Percentiles rank a stretch among this genome's conserved stretches.
phyloP scores from a whole-genome alignment of 805 yeast genomes.

The Kodamaea kaohsiungensis region DNA sequence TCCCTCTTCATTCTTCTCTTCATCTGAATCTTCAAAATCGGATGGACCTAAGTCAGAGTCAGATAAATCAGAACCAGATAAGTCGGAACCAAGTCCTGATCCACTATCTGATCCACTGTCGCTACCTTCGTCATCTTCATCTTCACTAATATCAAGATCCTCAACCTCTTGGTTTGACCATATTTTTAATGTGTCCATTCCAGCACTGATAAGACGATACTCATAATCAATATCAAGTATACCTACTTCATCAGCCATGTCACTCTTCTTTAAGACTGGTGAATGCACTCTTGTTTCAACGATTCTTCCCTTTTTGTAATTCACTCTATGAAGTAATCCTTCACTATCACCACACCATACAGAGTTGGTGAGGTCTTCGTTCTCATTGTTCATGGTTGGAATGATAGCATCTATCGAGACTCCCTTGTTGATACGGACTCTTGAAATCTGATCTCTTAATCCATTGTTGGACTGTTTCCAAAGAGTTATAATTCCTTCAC shows the following conservation, averaged over 20 bases:
- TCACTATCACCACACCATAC: constrained; percentile 82
- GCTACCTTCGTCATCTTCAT: constrained; percentile 13
- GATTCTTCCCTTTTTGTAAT: constrained; percentile 63
- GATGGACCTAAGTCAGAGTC: constrained; percentile 11
- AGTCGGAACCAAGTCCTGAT: background rate
- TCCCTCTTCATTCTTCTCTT: constrained; percentile 20
- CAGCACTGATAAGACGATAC: constrained; percentile 77
- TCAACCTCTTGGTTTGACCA: constrained; percentile 56
- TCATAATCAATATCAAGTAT: constrained; percentile 77
- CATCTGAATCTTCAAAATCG: constrained; percentile 11
- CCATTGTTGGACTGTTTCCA: constrained; percentile 78
- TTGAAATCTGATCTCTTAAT: constrained; percentile 72
- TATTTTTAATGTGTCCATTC: constrained; percentile 77
- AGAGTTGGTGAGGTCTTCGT: constrained; percentile 45
- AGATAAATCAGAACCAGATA: constrained; percentile 3
- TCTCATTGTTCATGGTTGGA: constrained; percentile 55
- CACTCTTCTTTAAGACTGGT: constrained; percentile 32
- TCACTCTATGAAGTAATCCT: constrained; percentile 68
- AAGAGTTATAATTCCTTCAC: constrained; percentile 83
- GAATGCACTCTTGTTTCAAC: constrained; percentile 70
- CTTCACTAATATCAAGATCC: constrained; percentile 14
- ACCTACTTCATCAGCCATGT: constrained; percentile 67
- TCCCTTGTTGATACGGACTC: constrained; percentile 67
- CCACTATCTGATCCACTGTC: constrained; percentile 6
- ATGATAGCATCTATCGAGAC: constrained; percentile 74